phyloP scores from a whole-genome alignment of 768 basidiomycete genomes.

The Solioccasus polychromus region DNA sequence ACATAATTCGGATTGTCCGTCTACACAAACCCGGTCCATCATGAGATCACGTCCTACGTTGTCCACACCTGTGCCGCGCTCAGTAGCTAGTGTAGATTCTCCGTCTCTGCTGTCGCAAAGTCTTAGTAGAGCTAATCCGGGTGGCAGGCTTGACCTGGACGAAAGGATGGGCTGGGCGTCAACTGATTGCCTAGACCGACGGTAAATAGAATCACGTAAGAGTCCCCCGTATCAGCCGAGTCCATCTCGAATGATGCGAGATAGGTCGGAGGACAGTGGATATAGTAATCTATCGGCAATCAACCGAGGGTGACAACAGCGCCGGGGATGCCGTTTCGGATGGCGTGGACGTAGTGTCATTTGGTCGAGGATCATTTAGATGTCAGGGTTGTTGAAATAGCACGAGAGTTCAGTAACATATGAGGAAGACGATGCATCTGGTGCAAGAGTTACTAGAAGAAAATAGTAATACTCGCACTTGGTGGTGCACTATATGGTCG shows the following conservation, averaged over 20 bases:
- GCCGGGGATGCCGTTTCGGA: too few relatives aligned
- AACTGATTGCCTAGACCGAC: conserved; percentile 1
- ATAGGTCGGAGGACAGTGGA: conserved; percentile 5
- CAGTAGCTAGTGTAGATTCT: conserved; percentile 12
- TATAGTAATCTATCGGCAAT: too few relatives aligned
- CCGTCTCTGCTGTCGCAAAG: conserved; percentile 11
- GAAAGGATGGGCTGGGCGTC: conserved; percentile 3
- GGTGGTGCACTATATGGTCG: too few relatives aligned
- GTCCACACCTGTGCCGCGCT: neutral
- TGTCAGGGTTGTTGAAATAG: too few relatives aligned
- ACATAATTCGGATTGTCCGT: conserved; percentile 11
- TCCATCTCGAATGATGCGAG: conserved; percentile 9
- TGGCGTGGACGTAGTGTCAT: too few relatives aligned
- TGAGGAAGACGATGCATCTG: too few relatives aligned
- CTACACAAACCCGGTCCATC: conserved; percentile 9
- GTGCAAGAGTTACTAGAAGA: too few relatives aligned
- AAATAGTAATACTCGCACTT: too few relatives aligned
- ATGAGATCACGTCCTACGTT: neutral
- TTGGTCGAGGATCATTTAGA: too few relatives aligned
- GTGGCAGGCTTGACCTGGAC: conserved; percentile 11
- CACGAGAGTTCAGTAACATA: too few relatives aligned
- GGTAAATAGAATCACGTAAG: conserved; percentile 6
- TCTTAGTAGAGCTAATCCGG: conserved; percentile 11
- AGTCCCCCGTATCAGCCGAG: conserved; percentile 10
- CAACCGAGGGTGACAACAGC: too few relatives aligned